Base-by-base conservation (phyloP, 352 stramenopile genomes). In the Phytophthora sp. region DNA sequence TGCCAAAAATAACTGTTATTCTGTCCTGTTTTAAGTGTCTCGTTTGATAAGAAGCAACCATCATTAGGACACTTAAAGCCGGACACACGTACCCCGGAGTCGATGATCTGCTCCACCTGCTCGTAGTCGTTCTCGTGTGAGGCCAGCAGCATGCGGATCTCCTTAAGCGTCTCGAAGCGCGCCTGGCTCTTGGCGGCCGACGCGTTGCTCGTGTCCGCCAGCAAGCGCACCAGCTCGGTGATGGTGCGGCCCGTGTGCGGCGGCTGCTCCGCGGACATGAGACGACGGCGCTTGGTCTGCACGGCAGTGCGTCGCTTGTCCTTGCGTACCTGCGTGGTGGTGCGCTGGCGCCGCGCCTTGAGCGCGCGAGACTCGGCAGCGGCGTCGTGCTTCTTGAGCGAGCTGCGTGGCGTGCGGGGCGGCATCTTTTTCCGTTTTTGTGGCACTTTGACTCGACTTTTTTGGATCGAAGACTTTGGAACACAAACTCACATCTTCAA, bases 301-400 rank as follows among this genome's bases (percentile, higher is more conserved):
- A 92, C 73, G 36, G 73, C 73, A 16, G 80, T 66, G 64, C 74
- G 79, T 0, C 81, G 81, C 60, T 90, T 92, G 68, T 90, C 81
- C 67, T 92, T 92, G 55, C 84, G 81, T 54, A 92, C 79, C 57
- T 92, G 79, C 51, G 73, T 82, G 36, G 71, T 84, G n/a, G 77
- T 75, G 64, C 84, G 84, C 49, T 86, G 63, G 45, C 81, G 77
- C 16, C 80, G 81, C 54, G 80, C 80, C 62, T 92, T 92, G 52
- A 79, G 73, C 49, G 81, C 74, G 44, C 81, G 81, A 6, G 81
- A 89, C 54, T 88, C 80, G 35, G 74, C 76, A 16, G 78, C 56
- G 2, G 73, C 71, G 64, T 92, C 79, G 74, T 92, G 84, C 71
- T 92, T 90, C 77, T 90, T 90, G 55, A 92, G 84, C 66, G 84